Conservation (phyloP, 768 basidiomycete genomes). For the Trametes meyenii region DNA sequence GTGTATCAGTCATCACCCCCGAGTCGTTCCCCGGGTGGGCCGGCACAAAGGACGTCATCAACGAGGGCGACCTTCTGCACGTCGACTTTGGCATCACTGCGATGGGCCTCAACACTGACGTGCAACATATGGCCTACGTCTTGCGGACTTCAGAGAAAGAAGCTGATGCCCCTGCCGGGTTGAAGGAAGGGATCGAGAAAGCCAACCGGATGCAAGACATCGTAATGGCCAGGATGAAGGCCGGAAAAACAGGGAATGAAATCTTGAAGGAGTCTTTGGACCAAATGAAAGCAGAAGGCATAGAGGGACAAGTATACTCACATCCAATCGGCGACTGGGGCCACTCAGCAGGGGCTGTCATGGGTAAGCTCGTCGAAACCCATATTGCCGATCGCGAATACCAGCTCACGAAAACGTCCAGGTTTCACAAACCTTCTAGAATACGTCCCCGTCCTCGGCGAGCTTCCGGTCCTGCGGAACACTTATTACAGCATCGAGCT, state of each 20-base stretch:
- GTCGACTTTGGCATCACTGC: constrained; percentile 59
- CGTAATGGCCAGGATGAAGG: constrained; percentile 45
- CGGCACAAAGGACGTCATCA: constrained; percentile 44
- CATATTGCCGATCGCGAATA: not conserved
- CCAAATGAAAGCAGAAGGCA: constrained; percentile 48
- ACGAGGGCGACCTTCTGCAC: constrained; percentile 54
- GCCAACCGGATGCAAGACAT: constrained; percentile 58
- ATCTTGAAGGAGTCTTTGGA: constrained; percentile 44
- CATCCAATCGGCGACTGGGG: constrained; percentile 63
- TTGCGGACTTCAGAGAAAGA: constrained; percentile 45
- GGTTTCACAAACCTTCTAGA: constrained; percentile 48
- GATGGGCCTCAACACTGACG: constrained; percentile 58
- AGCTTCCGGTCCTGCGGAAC: constrained; percentile 48
- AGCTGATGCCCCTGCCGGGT: constrained; percentile 44
- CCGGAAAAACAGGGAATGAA: constrained; percentile 50
- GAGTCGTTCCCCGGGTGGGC: constrained; percentile 47
- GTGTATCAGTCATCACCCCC: constrained; percentile 48
- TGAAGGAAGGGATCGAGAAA: constrained; percentile 47
- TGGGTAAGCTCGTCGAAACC: constrained; percentile 37
- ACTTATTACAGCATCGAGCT: constrained; percentile 60
- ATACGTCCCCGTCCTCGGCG: constrained; percentile 50
- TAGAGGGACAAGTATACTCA: constrained; percentile 52
- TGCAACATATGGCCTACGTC: constrained; percentile 59
- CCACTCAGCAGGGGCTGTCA: constrained; percentile 53
- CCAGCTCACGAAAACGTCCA: constrained; percentile 20